Conservation (phyloP, 306 rosid species). For the Quercus alba region DNA sequence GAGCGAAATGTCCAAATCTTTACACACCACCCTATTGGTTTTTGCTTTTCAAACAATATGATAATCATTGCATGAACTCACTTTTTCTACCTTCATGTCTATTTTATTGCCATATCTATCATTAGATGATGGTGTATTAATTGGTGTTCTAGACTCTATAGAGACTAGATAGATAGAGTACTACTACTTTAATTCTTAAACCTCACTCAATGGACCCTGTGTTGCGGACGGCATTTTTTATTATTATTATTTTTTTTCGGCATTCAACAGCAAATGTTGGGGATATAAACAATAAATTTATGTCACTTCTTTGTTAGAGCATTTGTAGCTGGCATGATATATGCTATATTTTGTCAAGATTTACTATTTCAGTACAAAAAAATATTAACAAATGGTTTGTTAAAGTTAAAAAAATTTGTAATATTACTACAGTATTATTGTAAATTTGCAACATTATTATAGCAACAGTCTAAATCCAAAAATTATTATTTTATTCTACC, state of each 20-base stretch:
- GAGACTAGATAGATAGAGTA: no score
- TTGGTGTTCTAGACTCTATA: no score
- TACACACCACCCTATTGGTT: neutral
- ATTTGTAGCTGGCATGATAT: no score
- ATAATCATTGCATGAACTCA: neutral
- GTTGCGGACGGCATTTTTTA: neutral
- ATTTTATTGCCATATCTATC: neutral
- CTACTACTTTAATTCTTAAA: no score
- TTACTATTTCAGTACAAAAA: no score
- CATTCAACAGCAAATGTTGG: neutral
- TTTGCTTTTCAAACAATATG: neutral
- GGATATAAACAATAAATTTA: neutral
- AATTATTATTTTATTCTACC: no score
- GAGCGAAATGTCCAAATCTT: neutral
- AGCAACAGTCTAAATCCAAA: no score
- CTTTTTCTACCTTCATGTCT: neutral
- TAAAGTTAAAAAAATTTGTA: no score
- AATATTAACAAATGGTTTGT: no score
- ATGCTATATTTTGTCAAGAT: no score
- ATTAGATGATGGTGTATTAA: no score
- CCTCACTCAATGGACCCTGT: neutral
- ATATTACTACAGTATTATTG: fast-evolving
- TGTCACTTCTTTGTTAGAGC: neutral
- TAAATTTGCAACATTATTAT: fast-evolving
- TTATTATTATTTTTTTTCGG: neutral